Evolutionary conservation across 805 yeast species (phyloP).

Genomic region (Metschnikowia anglica): DNA sequence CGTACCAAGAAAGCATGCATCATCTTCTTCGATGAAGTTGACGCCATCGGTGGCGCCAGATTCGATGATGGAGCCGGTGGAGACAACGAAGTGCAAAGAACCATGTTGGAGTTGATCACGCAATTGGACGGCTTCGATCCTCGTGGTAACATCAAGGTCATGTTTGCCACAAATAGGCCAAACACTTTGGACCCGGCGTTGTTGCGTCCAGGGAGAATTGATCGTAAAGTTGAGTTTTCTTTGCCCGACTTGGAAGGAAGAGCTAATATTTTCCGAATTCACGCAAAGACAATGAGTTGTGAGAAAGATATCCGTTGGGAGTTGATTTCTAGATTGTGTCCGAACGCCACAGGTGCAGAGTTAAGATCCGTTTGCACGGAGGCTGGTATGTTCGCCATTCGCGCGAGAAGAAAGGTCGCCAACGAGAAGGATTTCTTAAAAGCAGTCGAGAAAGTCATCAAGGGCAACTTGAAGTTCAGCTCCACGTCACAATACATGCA

Average conservation of each 20-base stretch:
- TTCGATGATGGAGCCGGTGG: conserved; percentile 99
- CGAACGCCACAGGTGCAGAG: conserved; percentile 98
- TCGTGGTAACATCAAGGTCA: conserved; percentile 97
- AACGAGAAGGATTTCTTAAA: conserved; percentile 96
- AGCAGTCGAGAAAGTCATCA: conserved; percentile 97
- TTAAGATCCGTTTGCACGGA: conserved; percentile 97
- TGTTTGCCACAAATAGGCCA: conserved; percentile 99
- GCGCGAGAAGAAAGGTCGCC: conserved; percentile 97
- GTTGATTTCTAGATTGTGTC: conserved; percentile 93
- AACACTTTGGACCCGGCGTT: conserved; percentile 97
- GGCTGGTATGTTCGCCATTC: conserved; percentile 99
- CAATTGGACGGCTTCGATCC: conserved; percentile 99
- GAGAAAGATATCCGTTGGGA: conserved; percentile 99
- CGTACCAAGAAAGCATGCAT: conserved; percentile 97
- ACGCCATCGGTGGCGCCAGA: conserved; percentile 99
- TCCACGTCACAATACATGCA: conserved; percentile 98
- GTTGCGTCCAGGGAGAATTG: conserved; percentile 97
- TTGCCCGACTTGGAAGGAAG: conserved; percentile 97
- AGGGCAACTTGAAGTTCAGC: conserved; percentile 97
- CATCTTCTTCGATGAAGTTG: conserved; percentile 96
- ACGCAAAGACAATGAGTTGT: conserved; percentile 95
- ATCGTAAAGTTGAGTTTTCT: conserved; percentile 95
- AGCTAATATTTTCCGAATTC: conserved; percentile 96
- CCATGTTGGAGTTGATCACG: conserved; percentile 96
- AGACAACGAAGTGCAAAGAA: conserved; percentile 98